Percentiles rank a stretch among this genome's conserved stretches.
phyloP scores from a whole-genome alignment of 2,329 filamentous ascomycete genomes.

The Aspergillus neoniger region DNA sequence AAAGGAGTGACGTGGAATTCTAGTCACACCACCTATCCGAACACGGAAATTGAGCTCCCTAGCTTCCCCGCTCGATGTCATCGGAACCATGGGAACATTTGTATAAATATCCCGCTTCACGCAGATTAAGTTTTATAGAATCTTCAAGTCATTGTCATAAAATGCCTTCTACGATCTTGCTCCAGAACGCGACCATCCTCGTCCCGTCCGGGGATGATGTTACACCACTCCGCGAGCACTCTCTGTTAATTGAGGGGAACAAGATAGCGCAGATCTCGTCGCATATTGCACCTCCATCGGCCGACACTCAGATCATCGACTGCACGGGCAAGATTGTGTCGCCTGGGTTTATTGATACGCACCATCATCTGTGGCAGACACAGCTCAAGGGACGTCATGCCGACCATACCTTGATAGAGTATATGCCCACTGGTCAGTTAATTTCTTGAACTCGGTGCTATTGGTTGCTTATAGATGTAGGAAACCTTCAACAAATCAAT shows the following conservation, averaged over 20 bases:
- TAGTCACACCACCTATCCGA: neutral
- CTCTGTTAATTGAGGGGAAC: conserved; percentile 25
- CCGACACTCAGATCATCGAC: conserved; percentile 38
- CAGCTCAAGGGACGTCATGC: conserved; percentile 43
- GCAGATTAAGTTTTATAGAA: neutral
- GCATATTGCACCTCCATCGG: conserved; percentile 13
- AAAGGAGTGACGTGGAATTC: neutral
- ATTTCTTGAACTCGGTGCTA: neutral
- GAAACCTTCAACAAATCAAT: conserved; percentile 22
- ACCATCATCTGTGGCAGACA: conserved; percentile 51
- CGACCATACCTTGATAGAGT: conserved; percentile 47
- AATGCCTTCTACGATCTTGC: conserved; percentile 19
- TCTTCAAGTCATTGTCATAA: neutral
- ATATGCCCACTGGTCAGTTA: conserved; percentile 25
- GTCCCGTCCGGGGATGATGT: conserved; percentile 19
- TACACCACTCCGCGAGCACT: conserved; percentile 7
- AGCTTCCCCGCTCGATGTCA: neutral
- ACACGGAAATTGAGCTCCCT: neutral
- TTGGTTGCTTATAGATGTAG: conserved; percentile 6
- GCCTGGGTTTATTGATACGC: conserved; percentile 40
- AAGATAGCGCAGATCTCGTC: conserved; percentile 23
- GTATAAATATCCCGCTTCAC: neutral
- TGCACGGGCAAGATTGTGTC: conserved; percentile 38
- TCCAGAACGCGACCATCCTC: conserved; percentile 20
- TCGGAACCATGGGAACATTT: too few relatives aligned